Evolutionary conservation across 2,329 filamentous ascomycete genomes (phyloP), one percentile per base, ranked within the genome.

Genomic region (Camillea tinctor): DNA sequence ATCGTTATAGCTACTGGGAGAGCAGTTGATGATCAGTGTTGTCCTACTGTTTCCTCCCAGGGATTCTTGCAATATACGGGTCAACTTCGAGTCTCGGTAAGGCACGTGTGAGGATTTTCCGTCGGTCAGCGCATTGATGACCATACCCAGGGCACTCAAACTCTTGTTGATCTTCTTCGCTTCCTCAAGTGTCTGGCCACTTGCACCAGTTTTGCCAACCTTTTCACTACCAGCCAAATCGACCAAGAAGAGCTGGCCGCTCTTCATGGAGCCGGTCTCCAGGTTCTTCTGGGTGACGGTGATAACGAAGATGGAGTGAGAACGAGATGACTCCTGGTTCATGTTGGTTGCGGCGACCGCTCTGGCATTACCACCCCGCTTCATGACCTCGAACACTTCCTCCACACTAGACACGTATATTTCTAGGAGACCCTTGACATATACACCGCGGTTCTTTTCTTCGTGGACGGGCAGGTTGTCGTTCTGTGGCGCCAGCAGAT

Each of bases 131-230:
- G 93, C 88, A 78, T 98, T 98, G 83, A 99, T 99, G 79, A 98
- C 95, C 93, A 97, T 98, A 71, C 95, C 95, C 62, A 99, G 84
- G 58, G 95, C 93, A 79, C 93, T 97, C 81, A 99, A 85, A 83
- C 93, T 97, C 84, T 98, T 98, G 85, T 99, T 99, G 84, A 99
- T 99, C 84, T 99, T 99, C 84, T 98, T 98, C 62, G 95, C 95
- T 76, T 99, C 95, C 76, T 98, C 95, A 50, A 99, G 83, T 4
- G 94, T 98, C 78, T 98, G 95, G 59, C 95, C 95, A 74, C 92
- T 97, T 64, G 95, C 95, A 69, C 95, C 95, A 26, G 95, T 99
- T 84, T 99, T 98, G 74, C 95, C 94, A 55, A 98, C 93, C 81
- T 98, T 98, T 80, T 99, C 95, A 72, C 92, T 97, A 82, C 95